Conservation (phyloP, 495 filamentous ascomycete genomes). For the Lasiosphaeria ovina region DNA sequence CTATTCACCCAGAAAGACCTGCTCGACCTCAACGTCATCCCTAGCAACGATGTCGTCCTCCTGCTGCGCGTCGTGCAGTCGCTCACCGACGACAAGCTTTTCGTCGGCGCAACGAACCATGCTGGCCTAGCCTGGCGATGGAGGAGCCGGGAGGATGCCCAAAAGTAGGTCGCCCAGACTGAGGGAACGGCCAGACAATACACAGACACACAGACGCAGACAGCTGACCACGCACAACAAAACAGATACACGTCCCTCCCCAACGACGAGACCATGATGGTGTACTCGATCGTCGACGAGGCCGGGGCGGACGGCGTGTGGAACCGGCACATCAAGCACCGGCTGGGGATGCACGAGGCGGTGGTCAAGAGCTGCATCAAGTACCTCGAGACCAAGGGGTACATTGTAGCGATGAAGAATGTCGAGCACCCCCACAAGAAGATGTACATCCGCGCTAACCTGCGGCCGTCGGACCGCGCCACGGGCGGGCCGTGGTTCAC, state of each 20-base stretch:
- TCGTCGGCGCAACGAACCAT: conserved; percentile 57
- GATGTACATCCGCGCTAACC: conserved; percentile 77
- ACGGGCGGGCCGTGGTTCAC: conserved; percentile 94
- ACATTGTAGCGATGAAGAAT: conserved; percentile 58
- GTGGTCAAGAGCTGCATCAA: conserved; percentile 74
- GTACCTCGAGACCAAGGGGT: conserved; percentile 62
- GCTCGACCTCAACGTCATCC: conserved; percentile 58
- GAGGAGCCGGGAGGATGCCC: conserved; percentile 65
- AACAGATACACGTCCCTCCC: conserved; percentile 62
- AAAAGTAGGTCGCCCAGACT: conserved; percentile 54
- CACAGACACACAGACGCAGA: background rate
- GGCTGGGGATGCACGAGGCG: conserved; percentile 74
- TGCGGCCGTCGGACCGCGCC: conserved; percentile 79
- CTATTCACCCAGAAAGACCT: conserved; percentile 69
- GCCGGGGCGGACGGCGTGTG: conserved; percentile 80
- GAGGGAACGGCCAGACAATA: background rate
- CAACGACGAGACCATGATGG: conserved; percentile 66
- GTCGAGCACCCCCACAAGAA: conserved; percentile 67
- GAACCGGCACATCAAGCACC: conserved; percentile 72
- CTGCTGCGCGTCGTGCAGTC: conserved; percentile 61
- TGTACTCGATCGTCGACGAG: conserved; percentile 84
- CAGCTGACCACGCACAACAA: background rate
- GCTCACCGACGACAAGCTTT: conserved; percentile 64
- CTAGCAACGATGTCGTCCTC: conserved; percentile 54
- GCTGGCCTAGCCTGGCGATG: conserved; percentile 63